phyloP scores from a whole-genome alignment of 2,329 filamentous ascomycete genomes.

The Penicillium sp. region DNA sequence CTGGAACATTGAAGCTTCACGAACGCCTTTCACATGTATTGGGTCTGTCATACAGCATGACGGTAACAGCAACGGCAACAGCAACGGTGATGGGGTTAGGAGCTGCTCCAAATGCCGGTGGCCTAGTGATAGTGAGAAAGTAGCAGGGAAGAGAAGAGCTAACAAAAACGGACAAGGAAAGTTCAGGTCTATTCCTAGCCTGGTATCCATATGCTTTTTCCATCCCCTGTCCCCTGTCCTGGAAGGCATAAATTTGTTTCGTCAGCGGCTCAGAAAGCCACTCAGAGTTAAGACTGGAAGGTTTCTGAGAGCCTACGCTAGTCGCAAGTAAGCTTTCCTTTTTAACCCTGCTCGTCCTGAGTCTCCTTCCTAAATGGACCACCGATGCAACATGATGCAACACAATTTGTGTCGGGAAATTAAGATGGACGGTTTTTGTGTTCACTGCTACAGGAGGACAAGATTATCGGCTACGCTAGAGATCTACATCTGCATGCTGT shows the following conservation, averaged over 20 bases:
- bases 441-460: conserved; percentile 1
- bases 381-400: conserved; percentile 27
- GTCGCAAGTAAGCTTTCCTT: background rate
- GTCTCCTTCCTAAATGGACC: conserved; percentile 20
- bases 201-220: background rate
- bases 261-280: background rate
- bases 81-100: background rate
- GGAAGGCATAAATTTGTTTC: background rate
- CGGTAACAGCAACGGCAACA: background rate
- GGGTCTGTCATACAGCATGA: conserved; percentile 16
- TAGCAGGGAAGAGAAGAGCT: background rate
- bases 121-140: conserved; percentile 13
- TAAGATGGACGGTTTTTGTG: conserved; percentile 4
- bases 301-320: background rate
- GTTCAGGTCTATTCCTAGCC: background rate
- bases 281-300: background rate
- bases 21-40: conserved; percentile 22
- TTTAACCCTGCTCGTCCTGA: background rate
- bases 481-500: conserved; percentile 20
- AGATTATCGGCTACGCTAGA: background rate
- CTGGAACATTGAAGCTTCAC: conserved; percentile 13
- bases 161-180: background rate
- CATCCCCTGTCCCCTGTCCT: background rate
- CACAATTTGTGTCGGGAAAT: conserved; percentile 23
- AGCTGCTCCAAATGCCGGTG: conserved; percentile 3